A percentile compares a stretch with the other conserved stretches of the same genome.
Evolutionary conservation across 129 eudicot genomes (phyloP).

Genomic region (Logfia minima): DNA sequence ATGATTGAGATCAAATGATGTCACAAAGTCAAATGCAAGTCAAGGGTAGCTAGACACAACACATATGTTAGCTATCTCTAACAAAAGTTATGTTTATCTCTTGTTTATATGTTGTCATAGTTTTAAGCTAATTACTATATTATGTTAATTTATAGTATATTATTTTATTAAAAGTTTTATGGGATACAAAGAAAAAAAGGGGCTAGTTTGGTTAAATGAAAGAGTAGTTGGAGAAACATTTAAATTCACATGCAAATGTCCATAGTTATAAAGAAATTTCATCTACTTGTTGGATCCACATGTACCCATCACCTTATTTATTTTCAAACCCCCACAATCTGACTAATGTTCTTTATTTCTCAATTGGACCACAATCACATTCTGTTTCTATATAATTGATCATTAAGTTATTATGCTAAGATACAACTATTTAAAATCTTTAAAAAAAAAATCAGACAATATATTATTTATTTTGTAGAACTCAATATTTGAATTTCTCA

Average conservation of each 20-base stretch:
- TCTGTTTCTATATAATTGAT: not conserved
- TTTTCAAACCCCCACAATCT: constrained; percentile 19
- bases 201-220: constrained; percentile 9
- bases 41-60: not conserved
- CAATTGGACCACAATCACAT: constrained; percentile 36
- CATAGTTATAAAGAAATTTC: constrained; percentile 30
- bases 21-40: not conserved
- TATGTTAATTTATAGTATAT: too few relatives aligned
- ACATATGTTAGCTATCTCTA: not conserved
- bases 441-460: not conserved
- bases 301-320: constrained; percentile 42
- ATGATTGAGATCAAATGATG: not conserved
- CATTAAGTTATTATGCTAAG: not conserved
- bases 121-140: not conserved
- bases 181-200: not conserved
- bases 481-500: too few relatives aligned
- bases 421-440: too few relatives aligned
- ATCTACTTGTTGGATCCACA: constrained; percentile 43
- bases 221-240: constrained; percentile 40
- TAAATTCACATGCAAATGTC: constrained; percentile 40
- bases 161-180: too few relatives aligned
- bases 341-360: constrained; percentile 26
- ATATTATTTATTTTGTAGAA: not conserved
- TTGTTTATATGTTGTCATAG: not conserved
- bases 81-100: not conserved